These are phyloP conservation scores for Fonsecaea monophora DNA, from an alignment of 2,329 filamentous ascomycete genomes.

Conservation along the genomic window DNA sequence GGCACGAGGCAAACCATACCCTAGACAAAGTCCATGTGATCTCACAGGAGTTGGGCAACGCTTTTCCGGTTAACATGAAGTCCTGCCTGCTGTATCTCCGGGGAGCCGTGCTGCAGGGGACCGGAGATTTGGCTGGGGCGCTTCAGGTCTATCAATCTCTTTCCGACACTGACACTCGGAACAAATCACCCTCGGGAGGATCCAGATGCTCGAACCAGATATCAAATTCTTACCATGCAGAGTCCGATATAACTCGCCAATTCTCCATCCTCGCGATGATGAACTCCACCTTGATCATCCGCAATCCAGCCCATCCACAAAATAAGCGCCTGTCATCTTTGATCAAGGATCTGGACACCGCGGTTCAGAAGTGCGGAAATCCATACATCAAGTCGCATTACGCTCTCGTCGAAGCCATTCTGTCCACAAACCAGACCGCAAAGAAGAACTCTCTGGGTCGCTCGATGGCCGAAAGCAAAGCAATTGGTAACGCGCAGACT, in stretches of 20 bases:
- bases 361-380: conserved; percentile 74
- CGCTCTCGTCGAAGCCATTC: conserved; percentile 74
- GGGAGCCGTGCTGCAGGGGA: conserved; percentile 78
- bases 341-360: conserved; percentile 69
- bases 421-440: conserved; percentile 71
- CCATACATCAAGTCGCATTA: conserved; percentile 78
- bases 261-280: conserved; percentile 68
- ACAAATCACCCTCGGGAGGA: conserved; percentile 6
- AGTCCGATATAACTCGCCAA: conserved; percentile 62
- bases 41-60: conserved; percentile 52
- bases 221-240: conserved; percentile 22
- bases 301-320: conserved; percentile 64
- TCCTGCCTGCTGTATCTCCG: conserved; percentile 73
- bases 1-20: conserved; percentile 67
- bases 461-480: conserved; percentile 73
- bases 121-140: conserved; percentile 73
- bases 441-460: conserved; percentile 78
- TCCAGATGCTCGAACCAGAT: conserved; percentile 40
- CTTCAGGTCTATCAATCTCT: conserved; percentile 68
- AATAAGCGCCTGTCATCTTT: conserved; percentile 66
- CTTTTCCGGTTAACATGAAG: conserved; percentile 51
- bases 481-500: conserved; percentile 76
- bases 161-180: conserved; percentile 60
- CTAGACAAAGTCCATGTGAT: conserved; percentile 61
- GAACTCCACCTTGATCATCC: conserved; percentile 75